phyloP scores from a whole-genome alignment of 176 grass and related monocot species.

The Phoenix roebelenii region DNA sequence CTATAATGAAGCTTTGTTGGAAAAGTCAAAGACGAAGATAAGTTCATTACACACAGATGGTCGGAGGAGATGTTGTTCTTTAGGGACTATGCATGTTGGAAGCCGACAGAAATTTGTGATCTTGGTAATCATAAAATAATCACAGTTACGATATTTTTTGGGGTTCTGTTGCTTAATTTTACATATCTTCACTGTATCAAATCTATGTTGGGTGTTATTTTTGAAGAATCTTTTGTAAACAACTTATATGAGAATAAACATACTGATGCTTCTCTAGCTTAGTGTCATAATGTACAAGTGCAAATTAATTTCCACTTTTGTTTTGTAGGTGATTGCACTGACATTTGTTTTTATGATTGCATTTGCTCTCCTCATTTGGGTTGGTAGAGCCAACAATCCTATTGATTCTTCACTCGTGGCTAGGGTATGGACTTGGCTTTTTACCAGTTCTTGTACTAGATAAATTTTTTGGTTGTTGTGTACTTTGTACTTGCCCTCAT shows the following conservation, averaged over 20 bases:
- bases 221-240: no score
- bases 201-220: no score
- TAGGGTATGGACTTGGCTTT: slow-evolving; percentile 35
- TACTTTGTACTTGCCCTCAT: neutral
- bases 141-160: no score
- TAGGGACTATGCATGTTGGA: slow-evolving; percentile 55
- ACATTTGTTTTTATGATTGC: slow-evolving; percentile 72
- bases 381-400: slow-evolving; percentile 72
- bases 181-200: no score
- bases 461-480: slow-evolving; percentile 3
- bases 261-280: no score
- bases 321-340: slow-evolving; percentile 65
- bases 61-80: slow-evolving; percentile 50
- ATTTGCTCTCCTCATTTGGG: slow-evolving; percentile 90
- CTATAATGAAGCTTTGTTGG: slow-evolving; percentile 69
- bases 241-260: no score
- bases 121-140: slow-evolving; percentile 44
- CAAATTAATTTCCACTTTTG: neutral
- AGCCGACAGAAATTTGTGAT: slow-evolving; percentile 96
- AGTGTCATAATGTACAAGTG: no score
- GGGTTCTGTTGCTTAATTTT: no score
- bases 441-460: no score
- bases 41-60: slow-evolving; percentile 36
- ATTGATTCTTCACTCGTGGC: slow-evolving; percentile 74
- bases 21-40: slow-evolving; percentile 56